A percentile compares a stretch with the other conserved stretches of the same genome.
These are phyloP conservation scores for Auxenochlorella pyrenoidosa DNA, from an alignment of 139 green algal species.

Conservation along the genomic window DNA sequence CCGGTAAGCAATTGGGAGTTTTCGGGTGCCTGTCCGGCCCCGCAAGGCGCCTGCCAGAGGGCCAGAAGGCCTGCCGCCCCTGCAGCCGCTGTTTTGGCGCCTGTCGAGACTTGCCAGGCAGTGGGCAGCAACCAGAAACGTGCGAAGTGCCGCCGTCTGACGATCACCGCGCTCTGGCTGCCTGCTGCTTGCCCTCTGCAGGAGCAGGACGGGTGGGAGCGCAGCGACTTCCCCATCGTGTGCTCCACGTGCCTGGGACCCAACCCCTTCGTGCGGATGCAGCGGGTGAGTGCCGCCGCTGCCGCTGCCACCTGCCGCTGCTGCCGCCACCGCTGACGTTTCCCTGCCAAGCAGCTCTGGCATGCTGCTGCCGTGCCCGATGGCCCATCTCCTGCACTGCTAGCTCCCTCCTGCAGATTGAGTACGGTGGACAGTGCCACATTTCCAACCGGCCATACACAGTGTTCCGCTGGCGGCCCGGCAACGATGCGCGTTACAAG, in stretches of 20 bases:
- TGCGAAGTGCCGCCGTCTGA: no score
- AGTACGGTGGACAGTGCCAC: conserved; percentile 89
- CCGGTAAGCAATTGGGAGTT: conserved; percentile 30
- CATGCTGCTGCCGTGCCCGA: not conserved
- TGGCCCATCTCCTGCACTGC: not conserved
- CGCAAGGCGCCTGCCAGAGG: no score
- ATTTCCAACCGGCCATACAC: conserved; percentile 94
- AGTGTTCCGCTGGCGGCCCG: conserved; percentile 91
- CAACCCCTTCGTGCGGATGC: conserved; percentile 99
- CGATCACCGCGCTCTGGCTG: not conserved
- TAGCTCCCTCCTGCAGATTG: conserved; percentile 66
- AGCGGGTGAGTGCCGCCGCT: conserved; percentile 70
- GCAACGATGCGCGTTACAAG: conserved; percentile 93
- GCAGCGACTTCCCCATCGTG: conserved; percentile 96
- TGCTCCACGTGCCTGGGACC: conserved; percentile 97
- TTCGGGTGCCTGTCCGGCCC: no score
- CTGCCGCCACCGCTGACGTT: not conserved
- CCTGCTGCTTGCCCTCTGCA: not conserved
- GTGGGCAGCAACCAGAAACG: no score
- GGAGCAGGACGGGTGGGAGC: conserved; percentile 92
- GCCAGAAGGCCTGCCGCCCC: not conserved
- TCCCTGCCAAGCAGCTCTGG: not conserved
- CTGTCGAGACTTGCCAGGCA: no score
- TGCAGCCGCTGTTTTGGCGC: not conserved
- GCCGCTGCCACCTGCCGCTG: not conserved